Base-by-base conservation (phyloP, 164 flowering plant genomes). In the Piper betle region DNA sequence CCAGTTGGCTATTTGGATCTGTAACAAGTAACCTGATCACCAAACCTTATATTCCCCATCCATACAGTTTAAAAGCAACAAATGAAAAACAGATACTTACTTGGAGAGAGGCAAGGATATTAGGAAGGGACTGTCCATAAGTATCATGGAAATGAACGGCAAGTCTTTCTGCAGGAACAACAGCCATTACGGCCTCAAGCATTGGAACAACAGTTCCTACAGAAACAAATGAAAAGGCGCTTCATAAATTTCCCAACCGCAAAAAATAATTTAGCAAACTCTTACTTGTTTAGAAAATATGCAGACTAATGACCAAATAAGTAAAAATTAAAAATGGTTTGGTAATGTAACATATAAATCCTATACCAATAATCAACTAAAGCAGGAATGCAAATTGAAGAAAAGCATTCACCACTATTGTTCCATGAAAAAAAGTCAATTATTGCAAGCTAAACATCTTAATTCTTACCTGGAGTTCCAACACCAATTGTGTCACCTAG, bases 61-160 rank as follows among this genome's bases (percentile, higher is more conserved):
- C 0, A 46, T 10, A 46, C 11, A 46, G 15, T 10, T 10, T 46
- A 46, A 15, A 46, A 46, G 15, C 3, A 5, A 46, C 12, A 46
- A 46, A 2, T 10, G 15, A 10, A 6, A 5, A 46, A 46, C 9
- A 55, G 18, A 11, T 38, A 19, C 67, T 77, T 74, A 88, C 99
- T 69, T 91, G 99, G 70, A 94, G 91, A 54, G 99, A 87, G 7
- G 81, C 61, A 41, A 91, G 72, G 68, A 94, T 91, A 69, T 94
- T 94, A 59, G 99, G 66, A 78, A 94, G 96, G 73, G 99, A 78
- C 61, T 94, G 99, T 40, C 97, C 99, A 61, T 94, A 91, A 12
- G 97, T 91, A 73, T 94, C 99, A 74, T 94, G 99, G 77, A 91
- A 94, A 80, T 94, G 99, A 12, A 91, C 97, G 42, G 99, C 96